Evolutionary conservation across 352 stramenopile genomes (phyloP).

Genomic region (Phytopythium boreale): DNA sequence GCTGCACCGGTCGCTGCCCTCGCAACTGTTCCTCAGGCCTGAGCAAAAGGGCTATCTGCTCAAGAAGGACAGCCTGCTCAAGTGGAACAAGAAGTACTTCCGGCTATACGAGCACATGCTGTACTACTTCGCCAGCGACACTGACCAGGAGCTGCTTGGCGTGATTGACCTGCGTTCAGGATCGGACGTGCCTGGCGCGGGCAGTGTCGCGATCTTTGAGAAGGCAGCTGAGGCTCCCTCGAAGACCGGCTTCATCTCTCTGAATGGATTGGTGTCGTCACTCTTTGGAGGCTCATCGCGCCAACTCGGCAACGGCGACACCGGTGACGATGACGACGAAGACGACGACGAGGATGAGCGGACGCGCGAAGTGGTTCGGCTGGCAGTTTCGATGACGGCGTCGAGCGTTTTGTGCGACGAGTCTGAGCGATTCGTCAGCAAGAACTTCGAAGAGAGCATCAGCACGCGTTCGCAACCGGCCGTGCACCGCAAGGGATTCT

Average conservation of each 20-base stretch:
- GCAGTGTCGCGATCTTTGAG: conserved; percentile 81
- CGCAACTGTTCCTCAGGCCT: conserved; percentile 72
- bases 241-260: conserved; percentile 67
- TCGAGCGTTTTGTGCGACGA: conserved; percentile 59
- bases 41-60: conserved; percentile 79
- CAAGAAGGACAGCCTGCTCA: conserved; percentile 88
- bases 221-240: conserved; percentile 52
- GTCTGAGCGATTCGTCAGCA: conserved; percentile 60
- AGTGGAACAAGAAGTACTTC: conserved; percentile 90
- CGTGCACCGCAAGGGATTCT: conserved; percentile 63
- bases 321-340: conserved; percentile 25
- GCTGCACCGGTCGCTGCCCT: conserved; percentile 77
- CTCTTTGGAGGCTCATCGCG: conserved; percentile 65
- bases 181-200: conserved; percentile 64
- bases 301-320: conserved; percentile 28
- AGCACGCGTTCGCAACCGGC: conserved; percentile 20
- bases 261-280: conserved; percentile 80
- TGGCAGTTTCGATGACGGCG: conserved; percentile 68
- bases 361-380: conserved; percentile 50
- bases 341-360: conserved; percentile 54
- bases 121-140: conserved; percentile 87
- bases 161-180: conserved; percentile 78
- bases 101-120: conserved; percentile 85
- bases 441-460: conserved; percentile 26
- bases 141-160: conserved; percentile 78